Conservation (phyloP, 2,329 filamentous ascomycete genomes). For the Aspergillus arachidicola region DNA sequence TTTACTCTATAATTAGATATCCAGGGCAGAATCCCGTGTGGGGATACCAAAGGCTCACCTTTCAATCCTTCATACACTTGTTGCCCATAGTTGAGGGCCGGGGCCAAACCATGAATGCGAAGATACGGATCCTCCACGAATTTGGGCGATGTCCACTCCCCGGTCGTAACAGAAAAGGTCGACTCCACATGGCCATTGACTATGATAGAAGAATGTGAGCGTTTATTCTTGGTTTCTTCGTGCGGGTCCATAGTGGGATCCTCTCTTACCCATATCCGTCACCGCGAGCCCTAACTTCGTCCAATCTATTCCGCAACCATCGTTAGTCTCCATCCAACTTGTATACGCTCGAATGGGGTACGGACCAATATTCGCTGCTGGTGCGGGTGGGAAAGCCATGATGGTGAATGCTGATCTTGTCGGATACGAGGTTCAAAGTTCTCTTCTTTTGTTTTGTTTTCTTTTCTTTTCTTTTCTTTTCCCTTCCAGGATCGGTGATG, state of each 20-base stretch:
- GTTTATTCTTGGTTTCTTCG: neutral
- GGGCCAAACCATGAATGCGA: conserved; percentile 57
- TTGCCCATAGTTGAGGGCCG: conserved; percentile 57
- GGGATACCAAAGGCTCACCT: conserved; percentile 11
- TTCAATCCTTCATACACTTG: conserved; percentile 60
- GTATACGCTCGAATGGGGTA: neutral
- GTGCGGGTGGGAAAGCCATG: neutral
- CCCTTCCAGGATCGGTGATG: neutral
- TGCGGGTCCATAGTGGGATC: neutral
- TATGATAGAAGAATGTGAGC: neutral
- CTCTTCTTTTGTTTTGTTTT: neutral
- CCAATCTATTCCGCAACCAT: neutral
- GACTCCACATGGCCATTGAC: conserved; percentile 6
- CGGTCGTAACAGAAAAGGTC: neutral
- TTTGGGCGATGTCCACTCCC: conserved; percentile 50
- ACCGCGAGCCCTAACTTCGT: neutral
- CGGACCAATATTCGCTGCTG: neutral
- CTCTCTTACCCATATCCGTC: neutral
- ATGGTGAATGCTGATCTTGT: neutral
- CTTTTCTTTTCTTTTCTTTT: neutral
- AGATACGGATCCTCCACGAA: conserved; percentile 57
- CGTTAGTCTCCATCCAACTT: neutral
- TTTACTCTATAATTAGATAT: neutral
- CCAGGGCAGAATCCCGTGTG: neutral
- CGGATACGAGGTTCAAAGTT: neutral